phyloP scores from a whole-genome alignment of 2,329 filamentous ascomycete genomes.

The Coleophoma crateriformis region DNA sequence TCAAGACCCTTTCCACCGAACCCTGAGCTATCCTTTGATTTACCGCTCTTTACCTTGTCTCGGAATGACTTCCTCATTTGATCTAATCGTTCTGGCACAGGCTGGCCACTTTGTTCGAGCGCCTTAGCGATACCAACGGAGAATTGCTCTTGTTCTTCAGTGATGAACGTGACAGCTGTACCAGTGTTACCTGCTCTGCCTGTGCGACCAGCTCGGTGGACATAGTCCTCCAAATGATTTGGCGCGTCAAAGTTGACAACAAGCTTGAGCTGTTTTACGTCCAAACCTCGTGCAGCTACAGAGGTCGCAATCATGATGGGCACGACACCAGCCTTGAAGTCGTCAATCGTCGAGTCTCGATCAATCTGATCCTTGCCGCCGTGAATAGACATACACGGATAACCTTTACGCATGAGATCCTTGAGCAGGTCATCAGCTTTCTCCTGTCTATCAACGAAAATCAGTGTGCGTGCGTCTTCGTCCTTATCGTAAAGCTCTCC shows the following conservation, averaged over 20 bases:
- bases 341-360: conserved; percentile 83
- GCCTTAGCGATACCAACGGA: conserved; percentile 88
- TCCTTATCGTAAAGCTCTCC: conserved; percentile 82
- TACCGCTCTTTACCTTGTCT: conserved; percentile 88
- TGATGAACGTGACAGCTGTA: conserved; percentile 91
- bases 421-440: conserved; percentile 76
- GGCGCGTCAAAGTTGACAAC: conserved; percentile 95
- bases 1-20: conserved; percentile 96
- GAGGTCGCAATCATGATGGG: conserved; percentile 92
- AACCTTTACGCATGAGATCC: conserved; percentile 76
- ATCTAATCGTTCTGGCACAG: conserved; percentile 64
- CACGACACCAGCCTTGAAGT: conserved; percentile 88
- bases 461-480: conserved; percentile 82
- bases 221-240: conserved; percentile 94
- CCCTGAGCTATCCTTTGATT: conserved; percentile 82
- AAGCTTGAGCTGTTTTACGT: conserved; percentile 92
- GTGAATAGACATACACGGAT: conserved; percentile 89
- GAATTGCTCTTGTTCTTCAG: conserved; percentile 85
- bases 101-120: conserved; percentile 75
- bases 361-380: conserved; percentile 92
- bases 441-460: conserved; percentile 91
- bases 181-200: conserved; percentile 92
- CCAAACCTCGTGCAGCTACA: conserved; percentile 87
- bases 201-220: conserved; percentile 89
- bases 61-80: conserved; percentile 69